A percentile compares a stretch with the other conserved stretches of the same genome.
Evolutionary conservation across 2,329 filamentous ascomycete species (phyloP).

Genomic region (Rhynchosporium secalis): DNA sequence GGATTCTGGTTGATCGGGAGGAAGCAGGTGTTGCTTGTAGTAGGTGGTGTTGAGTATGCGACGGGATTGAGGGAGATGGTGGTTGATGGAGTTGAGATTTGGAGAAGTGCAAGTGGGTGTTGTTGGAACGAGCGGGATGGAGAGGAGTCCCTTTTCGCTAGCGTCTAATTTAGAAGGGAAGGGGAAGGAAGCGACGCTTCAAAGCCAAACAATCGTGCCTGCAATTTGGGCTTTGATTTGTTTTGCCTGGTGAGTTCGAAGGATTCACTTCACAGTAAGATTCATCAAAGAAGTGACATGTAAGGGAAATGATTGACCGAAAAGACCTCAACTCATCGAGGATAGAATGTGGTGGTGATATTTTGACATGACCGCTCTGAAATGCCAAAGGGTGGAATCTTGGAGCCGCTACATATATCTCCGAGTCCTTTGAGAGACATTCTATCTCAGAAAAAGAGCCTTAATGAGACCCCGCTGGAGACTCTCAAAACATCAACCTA

Average conservation of each 20-base stretch:
- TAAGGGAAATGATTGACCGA: neutral
- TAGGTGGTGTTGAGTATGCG: slow-evolving; percentile 23
- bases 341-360: too few relatives aligned
- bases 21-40: slow-evolving; percentile 17
- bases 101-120: slow-evolving; percentile 17
- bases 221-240: slow-evolving; percentile 22
- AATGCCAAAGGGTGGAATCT: too few relatives aligned
- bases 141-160: slow-evolving; percentile 28
- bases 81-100: slow-evolving; percentile 22
- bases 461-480: too few relatives aligned
- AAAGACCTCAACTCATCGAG: too few relatives aligned
- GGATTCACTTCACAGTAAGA: neutral
- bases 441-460: too few relatives aligned
- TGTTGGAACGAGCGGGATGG: slow-evolving; percentile 25
- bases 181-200: slow-evolving; percentile 17
- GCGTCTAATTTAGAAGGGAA: slow-evolving; percentile 25
- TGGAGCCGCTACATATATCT: too few relatives aligned
- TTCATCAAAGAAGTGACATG: neutral
- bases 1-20: slow-evolving; percentile 18
- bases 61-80: slow-evolving; percentile 23
- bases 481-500: too few relatives aligned
- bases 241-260: neutral
- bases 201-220: slow-evolving; percentile 21
- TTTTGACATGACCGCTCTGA: too few relatives aligned
- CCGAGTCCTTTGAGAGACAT: too few relatives aligned